Conservation (phyloP, 2,329 filamentous ascomycete genomes). For the Byssoonygena ceratinophila region DNA sequence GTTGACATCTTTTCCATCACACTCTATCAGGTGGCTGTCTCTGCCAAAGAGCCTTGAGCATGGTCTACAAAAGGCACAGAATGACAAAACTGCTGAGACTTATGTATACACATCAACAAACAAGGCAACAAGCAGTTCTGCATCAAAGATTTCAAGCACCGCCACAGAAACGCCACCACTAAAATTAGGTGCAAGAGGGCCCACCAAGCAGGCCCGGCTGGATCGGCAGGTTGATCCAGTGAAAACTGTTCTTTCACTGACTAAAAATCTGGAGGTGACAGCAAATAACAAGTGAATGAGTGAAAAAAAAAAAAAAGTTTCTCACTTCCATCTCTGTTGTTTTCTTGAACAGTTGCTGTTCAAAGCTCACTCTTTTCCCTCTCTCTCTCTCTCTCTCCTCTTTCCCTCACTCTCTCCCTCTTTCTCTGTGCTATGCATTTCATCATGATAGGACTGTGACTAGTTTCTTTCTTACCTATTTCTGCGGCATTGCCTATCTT, state of each 20-base stretch:
- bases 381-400: not conserved
- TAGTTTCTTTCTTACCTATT: not conserved
- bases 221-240: slow-evolving; percentile 7
- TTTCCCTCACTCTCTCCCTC: not conserved
- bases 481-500: not conserved
- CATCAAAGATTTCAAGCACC: not conserved
- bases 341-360: not conserved
- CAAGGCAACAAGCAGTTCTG: no score
- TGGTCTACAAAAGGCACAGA: no score
- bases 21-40: no score
- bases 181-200: slow-evolving; percentile 3
- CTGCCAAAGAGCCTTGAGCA: no score
- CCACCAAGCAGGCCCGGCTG: slow-evolving; percentile 2
- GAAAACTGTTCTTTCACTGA: slow-evolving; percentile 4
- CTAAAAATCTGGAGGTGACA: slow-evolving; percentile 4
- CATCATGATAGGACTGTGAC: slow-evolving; percentile 7
- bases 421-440: not conserved
- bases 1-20: no score
- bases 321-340: not conserved
- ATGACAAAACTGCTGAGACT: no score
- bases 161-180: slow-evolving; percentile 6
- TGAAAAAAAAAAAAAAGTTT: slow-evolving; percentile 10
- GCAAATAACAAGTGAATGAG: not conserved
- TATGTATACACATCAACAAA: no score
- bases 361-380: no score